A percentile compares a stretch with the other conserved stretches of the same genome.
Evolutionary conservation across 192 early-diverging fungal species (phyloP).

Genomic region (Spinellus fusiger): DNA sequence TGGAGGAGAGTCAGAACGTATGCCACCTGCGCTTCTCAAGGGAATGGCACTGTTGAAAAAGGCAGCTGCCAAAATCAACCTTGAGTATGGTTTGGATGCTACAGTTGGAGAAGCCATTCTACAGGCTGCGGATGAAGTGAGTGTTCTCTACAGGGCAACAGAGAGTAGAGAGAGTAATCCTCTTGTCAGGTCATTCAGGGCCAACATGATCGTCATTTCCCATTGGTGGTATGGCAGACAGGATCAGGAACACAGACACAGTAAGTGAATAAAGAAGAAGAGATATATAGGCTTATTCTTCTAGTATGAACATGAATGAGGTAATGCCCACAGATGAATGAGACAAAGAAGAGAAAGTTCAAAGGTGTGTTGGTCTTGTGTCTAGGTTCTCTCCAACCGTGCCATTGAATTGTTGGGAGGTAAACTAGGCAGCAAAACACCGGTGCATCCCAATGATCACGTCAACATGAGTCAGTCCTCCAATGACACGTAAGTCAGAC

Average conservation of each 20-base stretch:
- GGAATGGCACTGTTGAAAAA: constrained; percentile 93
- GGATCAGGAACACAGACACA: constrained; percentile 93
- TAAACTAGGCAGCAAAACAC: constrained; percentile 82
- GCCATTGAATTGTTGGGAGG: constrained; percentile 91
- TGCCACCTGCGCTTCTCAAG: constrained; percentile 90
- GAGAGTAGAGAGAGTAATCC: not conserved
- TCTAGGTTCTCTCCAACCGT: constrained; percentile 90
- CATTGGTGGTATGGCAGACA: constrained; percentile 93
- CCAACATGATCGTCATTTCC: constrained; percentile 90
- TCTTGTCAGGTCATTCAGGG: constrained; percentile 82
- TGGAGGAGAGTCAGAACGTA: constrained; percentile 82
- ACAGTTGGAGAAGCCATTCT: constrained; percentile 85
- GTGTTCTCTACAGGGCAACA: not conserved
- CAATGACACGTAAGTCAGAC: constrained; percentile 72
- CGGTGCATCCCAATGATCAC: constrained; percentile 99
- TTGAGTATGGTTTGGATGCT: constrained; percentile 73
- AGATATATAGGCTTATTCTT: not conserved
- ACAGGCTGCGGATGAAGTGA: constrained; percentile 79
- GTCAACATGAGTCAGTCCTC: constrained; percentile 97
- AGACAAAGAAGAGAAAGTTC: not conserved
- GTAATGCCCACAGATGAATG: not conserved
- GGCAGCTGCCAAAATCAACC: constrained; percentile 88
- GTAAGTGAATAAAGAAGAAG: constrained; percentile 7
- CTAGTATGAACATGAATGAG: constrained; percentile 94
- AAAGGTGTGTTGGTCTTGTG: too few species aligned